Conservation (phyloP, 2,329 filamentous ascomycete genomes). For the Fusarium tupiense region DNA sequence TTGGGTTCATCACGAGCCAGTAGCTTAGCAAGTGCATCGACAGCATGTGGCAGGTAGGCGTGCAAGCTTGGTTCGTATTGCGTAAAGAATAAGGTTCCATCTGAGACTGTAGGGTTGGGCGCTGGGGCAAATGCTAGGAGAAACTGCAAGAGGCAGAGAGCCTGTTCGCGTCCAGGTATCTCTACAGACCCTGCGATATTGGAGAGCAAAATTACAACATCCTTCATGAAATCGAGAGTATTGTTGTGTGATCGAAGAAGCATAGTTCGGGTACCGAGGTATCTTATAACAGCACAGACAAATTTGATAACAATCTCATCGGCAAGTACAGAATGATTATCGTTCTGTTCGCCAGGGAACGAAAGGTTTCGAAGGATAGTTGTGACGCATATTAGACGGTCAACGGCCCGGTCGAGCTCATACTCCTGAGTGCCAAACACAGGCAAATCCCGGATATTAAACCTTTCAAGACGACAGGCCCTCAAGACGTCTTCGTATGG, state of each 20-base stretch:
- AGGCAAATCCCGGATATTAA: conserved; percentile 75
- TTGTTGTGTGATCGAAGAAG: conserved; percentile 84
- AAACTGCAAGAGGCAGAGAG: conserved; percentile 86
- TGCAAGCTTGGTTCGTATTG: conserved; percentile 84
- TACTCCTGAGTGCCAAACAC: conserved; percentile 81
- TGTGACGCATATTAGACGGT: conserved; percentile 88
- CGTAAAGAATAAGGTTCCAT: conserved; percentile 76
- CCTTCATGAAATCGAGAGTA: conserved; percentile 97
- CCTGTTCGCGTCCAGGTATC: conserved; percentile 87
- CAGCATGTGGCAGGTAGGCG: conserved; percentile 86
- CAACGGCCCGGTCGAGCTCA: conserved; percentile 85
- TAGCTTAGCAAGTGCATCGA: conserved; percentile 91
- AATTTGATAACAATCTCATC: conserved; percentile 84
- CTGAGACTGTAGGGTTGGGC: conserved; percentile 69
- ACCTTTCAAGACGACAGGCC: conserved; percentile 78
- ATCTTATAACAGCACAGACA: conserved; percentile 82
- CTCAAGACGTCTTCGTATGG: conserved; percentile 90
- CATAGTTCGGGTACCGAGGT: conserved; percentile 89
- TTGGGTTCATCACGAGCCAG: conserved; percentile 95
- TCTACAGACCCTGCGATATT: conserved; percentile 86
- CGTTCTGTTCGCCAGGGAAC: conserved; percentile 69
- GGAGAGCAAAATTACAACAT: conserved; percentile 86
- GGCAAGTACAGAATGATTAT: conserved; percentile 79
- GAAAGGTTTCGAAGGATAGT: conserved; percentile 94
- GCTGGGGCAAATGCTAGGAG: conserved; percentile 88